Evolutionary conservation across 257 asterid species (phyloP), one percentile per base, ranked within the genome.

Genomic region (Petrea volubilis): DNA sequence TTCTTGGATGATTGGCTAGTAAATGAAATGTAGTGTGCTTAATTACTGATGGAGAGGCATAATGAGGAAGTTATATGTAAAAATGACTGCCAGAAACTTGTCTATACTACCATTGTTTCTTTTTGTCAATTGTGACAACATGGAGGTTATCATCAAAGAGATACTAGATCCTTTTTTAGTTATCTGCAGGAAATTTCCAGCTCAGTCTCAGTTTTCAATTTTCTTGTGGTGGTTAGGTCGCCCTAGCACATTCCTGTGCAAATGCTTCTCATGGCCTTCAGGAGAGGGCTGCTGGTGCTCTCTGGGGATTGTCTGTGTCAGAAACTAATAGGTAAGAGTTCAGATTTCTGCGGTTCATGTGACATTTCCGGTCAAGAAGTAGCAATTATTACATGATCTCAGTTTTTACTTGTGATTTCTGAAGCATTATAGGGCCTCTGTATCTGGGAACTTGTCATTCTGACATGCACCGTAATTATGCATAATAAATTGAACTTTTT

Each of bases 271-370:
- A 75, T 17, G 82, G 89, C 64, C 91, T 87, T 74, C 94, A 85
- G 76, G 94, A 87, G 82, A 83, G 94, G 74, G 94, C 94, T 68
- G 94, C 94, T 5, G 94, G 94, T 81, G 94, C 94, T 60, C 82
- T 83, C 1, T 87, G 94, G 90, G 90, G 91, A 69, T 75, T 87
- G 80, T 87, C 94, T 1, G 91, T 87, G 31, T 87, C 94, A 7
- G 94, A 94, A 89, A 81, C 95, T 65, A 94, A 94, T 79, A 94
- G 97, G 98, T 89, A 67, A 18, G 52, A 34, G 60, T 71, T 52
- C 67, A 9, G 13, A 49, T 38, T 57, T 15, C 18, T 28, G 28
- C 66, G 66, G 43, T 36, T 23, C 18, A 61, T 21, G 68, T 73
- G 3, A 25, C 67, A 28, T 60, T 53, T 72, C 28, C 61, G 56